Conservation (phyloP, 345 rosid genomes). For the Sonneratia caseolaris region DNA sequence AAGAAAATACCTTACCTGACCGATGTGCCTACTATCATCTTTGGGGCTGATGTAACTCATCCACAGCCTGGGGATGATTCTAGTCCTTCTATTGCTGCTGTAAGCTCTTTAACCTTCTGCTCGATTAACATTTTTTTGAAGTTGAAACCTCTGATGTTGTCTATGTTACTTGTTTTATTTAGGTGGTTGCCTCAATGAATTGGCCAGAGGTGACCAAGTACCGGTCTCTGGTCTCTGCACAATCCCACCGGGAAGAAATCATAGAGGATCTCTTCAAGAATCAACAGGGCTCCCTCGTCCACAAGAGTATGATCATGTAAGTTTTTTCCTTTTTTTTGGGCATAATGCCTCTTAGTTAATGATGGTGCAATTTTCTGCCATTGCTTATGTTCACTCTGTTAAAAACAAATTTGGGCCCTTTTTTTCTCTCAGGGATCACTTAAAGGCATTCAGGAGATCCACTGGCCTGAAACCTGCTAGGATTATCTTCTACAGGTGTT, state of each 20-base stretch:
- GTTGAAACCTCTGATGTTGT: not conserved
- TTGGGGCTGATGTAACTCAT: constrained; percentile 84
- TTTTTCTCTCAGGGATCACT: constrained; percentile 38
- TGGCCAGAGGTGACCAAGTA: constrained; percentile 81
- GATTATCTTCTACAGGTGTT: constrained; percentile 66
- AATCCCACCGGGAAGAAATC: constrained; percentile 51
- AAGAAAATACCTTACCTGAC: constrained; percentile 38
- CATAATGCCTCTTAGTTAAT: too few relatives aligned
- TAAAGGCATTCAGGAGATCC: constrained; percentile 30
- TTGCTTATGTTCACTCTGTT: not conserved
- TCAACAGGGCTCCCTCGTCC: constrained; percentile 18
- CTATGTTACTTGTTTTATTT: not conserved
- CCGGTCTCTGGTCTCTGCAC: constrained; percentile 63
- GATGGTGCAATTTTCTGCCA: not conserved
- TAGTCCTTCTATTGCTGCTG: constrained; percentile 80
- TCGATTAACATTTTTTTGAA: not conserved
- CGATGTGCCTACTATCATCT: constrained; percentile 56
- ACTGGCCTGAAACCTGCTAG: constrained; percentile 34
- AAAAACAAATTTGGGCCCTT: not conserved
- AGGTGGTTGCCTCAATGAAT: constrained; percentile 91
- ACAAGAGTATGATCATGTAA: constrained; percentile 62
- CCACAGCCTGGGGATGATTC: constrained; percentile 70
- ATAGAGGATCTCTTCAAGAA: constrained; percentile 55
- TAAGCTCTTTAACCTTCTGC: constrained; percentile 9
- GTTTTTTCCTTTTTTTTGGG: not conserved